Conservation (phyloP, 1,284 basidiomycete species). For the Heterobasidion annosum region DNA sequence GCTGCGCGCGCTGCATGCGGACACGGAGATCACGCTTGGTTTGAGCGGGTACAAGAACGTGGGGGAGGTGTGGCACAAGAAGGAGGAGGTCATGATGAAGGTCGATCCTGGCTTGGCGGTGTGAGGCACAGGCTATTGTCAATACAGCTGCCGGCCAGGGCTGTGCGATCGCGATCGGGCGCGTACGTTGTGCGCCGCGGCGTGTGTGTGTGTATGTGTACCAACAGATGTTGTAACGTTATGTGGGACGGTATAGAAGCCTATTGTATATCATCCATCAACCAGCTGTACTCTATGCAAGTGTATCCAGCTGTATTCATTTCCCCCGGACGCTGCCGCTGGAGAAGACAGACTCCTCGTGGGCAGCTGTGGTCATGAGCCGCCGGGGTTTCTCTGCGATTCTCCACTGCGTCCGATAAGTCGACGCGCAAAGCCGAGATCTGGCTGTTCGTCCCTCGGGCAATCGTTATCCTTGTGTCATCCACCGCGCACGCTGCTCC, state of each 20-base stretch:
- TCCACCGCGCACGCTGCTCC: too few relatives aligned
- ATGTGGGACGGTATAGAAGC: not conserved
- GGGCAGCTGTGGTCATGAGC: too few relatives aligned
- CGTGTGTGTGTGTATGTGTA: not conserved
- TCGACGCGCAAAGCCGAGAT: too few relatives aligned
- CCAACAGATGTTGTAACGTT: not conserved
- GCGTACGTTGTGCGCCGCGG: not conserved
- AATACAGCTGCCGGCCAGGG: too few relatives aligned
- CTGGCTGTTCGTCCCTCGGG: too few relatives aligned
- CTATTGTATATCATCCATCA: not conserved
- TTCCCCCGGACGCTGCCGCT: too few relatives aligned
- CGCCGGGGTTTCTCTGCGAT: too few relatives aligned
- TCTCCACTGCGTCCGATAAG: too few relatives aligned
- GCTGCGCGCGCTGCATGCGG: constrained; percentile 39
- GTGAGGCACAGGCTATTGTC: not conserved
- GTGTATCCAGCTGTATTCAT: too few relatives aligned
- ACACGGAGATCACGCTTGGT: constrained; percentile 45
- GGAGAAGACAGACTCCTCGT: too few relatives aligned
- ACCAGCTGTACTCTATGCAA: too few relatives aligned
- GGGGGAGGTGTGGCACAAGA: constrained; percentile 25
- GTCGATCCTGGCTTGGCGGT: not conserved
- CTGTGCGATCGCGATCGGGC: not conserved
- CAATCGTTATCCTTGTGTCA: too few relatives aligned
- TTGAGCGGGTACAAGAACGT: constrained; percentile 30
- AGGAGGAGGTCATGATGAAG: constrained; percentile 18